Base-by-base conservation (phyloP, 805 yeast genomes). In the Priceomyces carsonii region DNA sequence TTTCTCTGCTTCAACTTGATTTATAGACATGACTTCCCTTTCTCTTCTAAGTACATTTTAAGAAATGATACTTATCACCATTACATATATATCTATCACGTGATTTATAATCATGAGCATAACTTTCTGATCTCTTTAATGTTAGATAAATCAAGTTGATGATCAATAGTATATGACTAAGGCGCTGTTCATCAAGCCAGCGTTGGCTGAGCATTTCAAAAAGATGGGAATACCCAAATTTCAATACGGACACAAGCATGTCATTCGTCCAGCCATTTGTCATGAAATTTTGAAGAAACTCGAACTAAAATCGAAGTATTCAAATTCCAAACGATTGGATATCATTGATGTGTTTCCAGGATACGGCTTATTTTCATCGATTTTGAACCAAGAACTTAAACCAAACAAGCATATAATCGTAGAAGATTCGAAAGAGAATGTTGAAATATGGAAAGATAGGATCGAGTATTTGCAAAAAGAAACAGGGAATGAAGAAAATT, bases 401-500 rank as follows among this genome's bases (percentile, higher is more conserved):
- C 96, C 96, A 0, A 55, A 61, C 21, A 76, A 72, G 18, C 89
- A 89, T 50, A 47, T 83, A 0, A 43, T 87, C 3, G 61, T 86
- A 55, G 93, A 85, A 40, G 60, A 71, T 5, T 65, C 76, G 14
- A 49, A 49, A 23, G 51, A 38, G 5, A 47, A 52, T 29, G 44
- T 48, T 15, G 38, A 41, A 3, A 45, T 50, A 9, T 66, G 70
- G 69, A 39, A 48, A 18, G 49, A 52, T 16, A 36, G 63, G 12
- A 50, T 63, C 19, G 36, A 47, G 8, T 42, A 36, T 10, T 47
- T 65, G 14, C 31, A 54, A 21, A 36, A 44, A 6, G 39, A 44
- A 15, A 53, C 61, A 0, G 53, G 51, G 4, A 57, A 59, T 29
- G 31, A 37, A 6, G 66, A 60, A 17, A 66, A 66, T 29, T 63